phyloP scores from a whole-genome alignment of 164 flowering plant species.

The grape (Vitis vinifera) region DNA sequence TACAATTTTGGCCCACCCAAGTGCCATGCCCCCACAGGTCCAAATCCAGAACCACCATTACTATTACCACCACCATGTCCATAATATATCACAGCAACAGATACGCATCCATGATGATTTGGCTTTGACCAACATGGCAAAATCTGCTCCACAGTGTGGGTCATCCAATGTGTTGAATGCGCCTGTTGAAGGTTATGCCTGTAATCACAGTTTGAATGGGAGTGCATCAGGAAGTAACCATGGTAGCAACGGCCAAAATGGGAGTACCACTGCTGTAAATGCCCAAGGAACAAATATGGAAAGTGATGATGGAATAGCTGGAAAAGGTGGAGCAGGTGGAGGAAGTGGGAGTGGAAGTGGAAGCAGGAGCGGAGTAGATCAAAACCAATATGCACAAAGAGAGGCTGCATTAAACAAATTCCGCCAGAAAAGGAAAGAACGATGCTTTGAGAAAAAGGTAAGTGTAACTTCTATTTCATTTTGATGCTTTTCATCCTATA shows the following conservation, averaged over 20 bases:
- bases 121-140: constrained; percentile 11
- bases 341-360: constrained; percentile 18
- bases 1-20: constrained; percentile 12
- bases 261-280: constrained; percentile 20
- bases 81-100: constrained; percentile 15
- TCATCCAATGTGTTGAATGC: constrained; percentile 20
- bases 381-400: constrained; percentile 26
- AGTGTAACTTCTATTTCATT: not conserved
- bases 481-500: too few species aligned
- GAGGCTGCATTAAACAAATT: constrained; percentile 50
- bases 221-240: constrained; percentile 41
- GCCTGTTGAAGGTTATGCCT: constrained; percentile 18
- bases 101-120: constrained; percentile 16
- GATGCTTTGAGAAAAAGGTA: constrained; percentile 51
- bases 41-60: constrained; percentile 33
- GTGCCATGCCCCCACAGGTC: constrained; percentile 11
- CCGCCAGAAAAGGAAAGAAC: constrained; percentile 45
- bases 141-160: constrained; percentile 19
- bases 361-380: constrained; percentile 19
- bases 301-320: constrained; percentile 19
- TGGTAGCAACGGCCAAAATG: constrained; percentile 38
- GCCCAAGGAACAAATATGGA: constrained; percentile 21
- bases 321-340: constrained; percentile 14
- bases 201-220: constrained; percentile 28
- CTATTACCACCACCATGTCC: constrained; percentile 28